Conservation (phyloP, 2,329 filamentous ascomycete genomes). For the Ophiocordyceps polyrhachis-furcata region DNA sequence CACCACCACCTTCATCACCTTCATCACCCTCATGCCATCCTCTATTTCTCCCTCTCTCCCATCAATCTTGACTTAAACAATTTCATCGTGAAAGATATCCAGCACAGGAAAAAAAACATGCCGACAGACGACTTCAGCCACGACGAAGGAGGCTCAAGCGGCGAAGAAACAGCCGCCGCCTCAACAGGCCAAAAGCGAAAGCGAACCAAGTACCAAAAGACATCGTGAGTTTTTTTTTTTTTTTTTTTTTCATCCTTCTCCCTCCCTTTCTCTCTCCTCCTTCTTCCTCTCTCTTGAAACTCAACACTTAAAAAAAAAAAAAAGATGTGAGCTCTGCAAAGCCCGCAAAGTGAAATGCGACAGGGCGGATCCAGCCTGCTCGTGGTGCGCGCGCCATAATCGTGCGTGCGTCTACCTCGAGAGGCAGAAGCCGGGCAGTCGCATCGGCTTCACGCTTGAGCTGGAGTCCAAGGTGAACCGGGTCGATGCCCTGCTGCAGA, state of each 20-base stretch:
- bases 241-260: not conserved
- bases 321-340: constrained; percentile 25
- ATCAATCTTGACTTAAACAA: no score
- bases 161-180: constrained; percentile 15
- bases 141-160: constrained; percentile 18
- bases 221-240: constrained; percentile 16
- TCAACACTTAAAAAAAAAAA: no score
- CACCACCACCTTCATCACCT: no score
- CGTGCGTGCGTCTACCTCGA: constrained; percentile 51
- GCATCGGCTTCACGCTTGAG: constrained; percentile 43
- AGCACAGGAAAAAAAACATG: no score
- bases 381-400: constrained; percentile 51
- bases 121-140: no score
- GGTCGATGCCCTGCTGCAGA: constrained; percentile 27
- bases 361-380: constrained; percentile 41
- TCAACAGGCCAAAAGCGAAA: constrained; percentile 18
- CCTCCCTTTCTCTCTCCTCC: not conserved
- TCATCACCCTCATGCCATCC: no score
- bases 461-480: constrained; percentile 35
- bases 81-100: no score
- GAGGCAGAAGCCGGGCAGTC: constrained; percentile 48
- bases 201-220: constrained; percentile 22
- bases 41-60: no score
- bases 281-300: no score
- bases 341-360: constrained; percentile 29